Conservation (phyloP, 2,329 filamentous ascomycete species). For the Pyrenophora tritici-repentis region DNA sequence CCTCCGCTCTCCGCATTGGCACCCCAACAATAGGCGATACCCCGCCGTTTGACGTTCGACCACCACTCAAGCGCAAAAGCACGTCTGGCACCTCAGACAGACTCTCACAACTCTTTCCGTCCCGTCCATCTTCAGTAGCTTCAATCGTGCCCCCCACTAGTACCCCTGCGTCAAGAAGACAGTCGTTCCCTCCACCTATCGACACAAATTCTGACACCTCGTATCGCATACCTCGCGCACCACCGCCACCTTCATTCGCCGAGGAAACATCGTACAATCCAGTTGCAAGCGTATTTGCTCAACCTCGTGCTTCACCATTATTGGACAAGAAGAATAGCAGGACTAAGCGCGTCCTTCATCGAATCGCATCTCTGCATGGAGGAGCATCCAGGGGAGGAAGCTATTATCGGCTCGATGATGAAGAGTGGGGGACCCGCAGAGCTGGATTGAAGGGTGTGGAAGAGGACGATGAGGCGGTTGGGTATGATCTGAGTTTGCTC, state of each 20-base stretch:
- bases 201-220: slow-evolving; percentile 33
- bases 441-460: slow-evolving; percentile 29
- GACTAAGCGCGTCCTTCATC: slow-evolving; percentile 39
- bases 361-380: slow-evolving; percentile 37
- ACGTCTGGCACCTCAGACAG: slow-evolving; percentile 40
- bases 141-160: slow-evolving; percentile 29
- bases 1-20: slow-evolving; percentile 36
- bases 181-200: slow-evolving; percentile 39
- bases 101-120: slow-evolving; percentile 47
- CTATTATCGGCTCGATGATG: slow-evolving; percentile 43
- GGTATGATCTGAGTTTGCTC: slow-evolving; percentile 36
- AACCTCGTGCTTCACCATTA: slow-evolving; percentile 19
- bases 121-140: slow-evolving; percentile 34
- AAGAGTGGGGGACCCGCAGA: slow-evolving; percentile 26
- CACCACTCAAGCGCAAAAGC: slow-evolving; percentile 32
- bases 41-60: slow-evolving; percentile 23
- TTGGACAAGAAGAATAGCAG: slow-evolving; percentile 28
- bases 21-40: slow-evolving; percentile 31
- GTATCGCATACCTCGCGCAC: slow-evolving; percentile 38
- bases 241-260: slow-evolving; percentile 39
- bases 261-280: slow-evolving; percentile 39
- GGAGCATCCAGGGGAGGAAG: slow-evolving; percentile 19
- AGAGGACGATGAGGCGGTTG: slow-evolving; percentile 38
- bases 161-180: slow-evolving; percentile 28
- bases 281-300: slow-evolving; percentile 25